Evolutionary conservation across 2,329 filamentous ascomycete species (phyloP).

Genomic region (Pyricularia pennisetigena): DNA sequence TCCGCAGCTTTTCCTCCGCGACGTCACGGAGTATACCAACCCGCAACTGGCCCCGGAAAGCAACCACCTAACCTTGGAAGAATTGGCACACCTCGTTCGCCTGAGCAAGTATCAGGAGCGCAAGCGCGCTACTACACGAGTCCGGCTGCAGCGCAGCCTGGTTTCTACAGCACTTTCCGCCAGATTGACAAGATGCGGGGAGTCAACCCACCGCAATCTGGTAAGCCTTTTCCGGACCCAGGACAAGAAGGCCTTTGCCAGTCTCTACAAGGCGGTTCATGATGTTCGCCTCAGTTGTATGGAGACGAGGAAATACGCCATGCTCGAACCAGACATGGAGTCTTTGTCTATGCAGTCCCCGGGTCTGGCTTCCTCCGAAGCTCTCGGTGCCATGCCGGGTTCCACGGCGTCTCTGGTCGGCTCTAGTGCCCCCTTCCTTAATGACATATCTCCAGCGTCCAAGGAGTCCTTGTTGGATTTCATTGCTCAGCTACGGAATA

Average conservation of each 20-base stretch:
- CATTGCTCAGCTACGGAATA: conserved; percentile 71
- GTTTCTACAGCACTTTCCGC: conserved; percentile 67
- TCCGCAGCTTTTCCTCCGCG: conserved; percentile 49
- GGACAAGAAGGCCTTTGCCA: conserved; percentile 68
- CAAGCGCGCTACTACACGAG: conserved; percentile 62
- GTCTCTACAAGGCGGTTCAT: conserved; percentile 67
- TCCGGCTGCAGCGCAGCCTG: conserved; percentile 64
- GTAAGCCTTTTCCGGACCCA: conserved; percentile 71
- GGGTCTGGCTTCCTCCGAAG: conserved; percentile 38
- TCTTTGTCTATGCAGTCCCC: conserved; percentile 37
- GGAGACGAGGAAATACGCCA: conserved; percentile 58
- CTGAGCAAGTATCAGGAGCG: conserved; percentile 74
- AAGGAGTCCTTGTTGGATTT: conserved; percentile 71
- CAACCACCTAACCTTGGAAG: conserved; percentile 61
- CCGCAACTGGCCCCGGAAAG: conserved; percentile 47
- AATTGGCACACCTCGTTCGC: conserved; percentile 68
- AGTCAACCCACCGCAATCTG: conserved; percentile 64
- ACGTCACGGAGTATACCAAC: conserved; percentile 58
- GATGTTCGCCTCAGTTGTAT: conserved; percentile 72
- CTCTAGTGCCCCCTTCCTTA: conserved; percentile 47
- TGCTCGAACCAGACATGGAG: conserved; percentile 65
- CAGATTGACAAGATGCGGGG: conserved; percentile 64
- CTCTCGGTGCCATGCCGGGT: conserved; percentile 36
- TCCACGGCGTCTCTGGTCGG: conserved; percentile 25
- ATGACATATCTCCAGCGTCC: conserved; percentile 66